A percentile compares a stretch with the other conserved stretches of the same genome.
Conservation (phyloP, 768 basidiomycete genomes). For the Hortiboletus campestris region DNA sequence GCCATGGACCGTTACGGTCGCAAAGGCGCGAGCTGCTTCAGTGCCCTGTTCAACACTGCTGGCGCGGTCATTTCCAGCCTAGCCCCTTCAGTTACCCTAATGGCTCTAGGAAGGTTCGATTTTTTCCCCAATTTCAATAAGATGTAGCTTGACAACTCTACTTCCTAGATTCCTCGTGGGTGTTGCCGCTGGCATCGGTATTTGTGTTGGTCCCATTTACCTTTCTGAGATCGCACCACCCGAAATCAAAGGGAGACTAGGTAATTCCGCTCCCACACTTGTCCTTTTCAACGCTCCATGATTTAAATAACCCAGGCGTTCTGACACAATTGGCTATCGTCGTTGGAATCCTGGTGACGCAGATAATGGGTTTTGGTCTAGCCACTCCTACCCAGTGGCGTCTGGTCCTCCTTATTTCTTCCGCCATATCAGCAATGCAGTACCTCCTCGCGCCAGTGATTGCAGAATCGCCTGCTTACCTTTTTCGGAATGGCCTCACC, state of each 20-base stretch:
- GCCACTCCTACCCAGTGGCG: constrained; percentile 73
- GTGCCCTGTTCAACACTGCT: constrained; percentile 50
- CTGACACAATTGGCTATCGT: constrained; percentile 83
- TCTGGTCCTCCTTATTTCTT: constrained; percentile 63
- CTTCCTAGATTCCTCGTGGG: constrained; percentile 58
- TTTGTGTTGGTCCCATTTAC: constrained; percentile 82
- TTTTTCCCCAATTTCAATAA: not conserved
- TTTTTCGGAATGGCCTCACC: constrained; percentile 46
- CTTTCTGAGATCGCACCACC: constrained; percentile 83
- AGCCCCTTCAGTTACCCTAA: constrained; percentile 50
- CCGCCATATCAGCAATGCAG: constrained; percentile 53
- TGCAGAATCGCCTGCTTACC: constrained; percentile 72
- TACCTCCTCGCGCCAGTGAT: constrained; percentile 51
- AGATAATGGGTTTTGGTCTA: constrained; percentile 67
- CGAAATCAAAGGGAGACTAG: constrained; percentile 71
- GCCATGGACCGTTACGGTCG: constrained; percentile 73
- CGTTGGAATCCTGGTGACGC: constrained; percentile 83
- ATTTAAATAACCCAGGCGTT: constrained; percentile 53
- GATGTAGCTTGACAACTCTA: not conserved
- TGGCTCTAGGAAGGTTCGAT: constrained; percentile 68
- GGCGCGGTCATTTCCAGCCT: constrained; percentile 69
- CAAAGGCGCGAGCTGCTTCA: constrained; percentile 60
- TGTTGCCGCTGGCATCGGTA: constrained; percentile 66
- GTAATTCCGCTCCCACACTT: constrained; percentile 35
- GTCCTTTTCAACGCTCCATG: not conserved